Evolutionary conservation across 352 stramenopile species (phyloP).

Genomic region (Globisporangium nagaii): DNA sequence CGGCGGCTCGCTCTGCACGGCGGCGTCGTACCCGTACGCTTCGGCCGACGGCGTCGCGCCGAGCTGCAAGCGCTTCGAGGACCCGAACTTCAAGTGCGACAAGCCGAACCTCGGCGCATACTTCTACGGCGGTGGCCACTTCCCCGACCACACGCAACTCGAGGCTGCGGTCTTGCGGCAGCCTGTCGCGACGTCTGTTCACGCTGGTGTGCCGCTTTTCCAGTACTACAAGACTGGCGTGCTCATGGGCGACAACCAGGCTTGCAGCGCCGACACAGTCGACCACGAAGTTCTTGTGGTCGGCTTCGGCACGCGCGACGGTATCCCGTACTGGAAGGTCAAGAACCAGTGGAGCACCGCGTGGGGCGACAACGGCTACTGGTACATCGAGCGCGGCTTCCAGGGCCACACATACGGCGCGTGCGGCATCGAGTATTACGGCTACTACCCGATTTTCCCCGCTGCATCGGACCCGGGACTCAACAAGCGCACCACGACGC

Average conservation of each 20-base stretch:
- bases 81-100: constrained; percentile 3
- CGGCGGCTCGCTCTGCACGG: constrained; percentile 14
- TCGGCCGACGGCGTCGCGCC: background rate
- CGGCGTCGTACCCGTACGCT: constrained; percentile 11
- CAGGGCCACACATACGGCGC: constrained; percentile 33
- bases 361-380: constrained; percentile 32
- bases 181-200: constrained; percentile 2
- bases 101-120: constrained; percentile 6
- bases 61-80: constrained; percentile 6
- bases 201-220: background rate
- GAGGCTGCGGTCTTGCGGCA: constrained; percentile 3
- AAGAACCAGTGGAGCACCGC: constrained; percentile 30
- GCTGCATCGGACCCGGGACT: background rate
- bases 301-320: constrained; percentile 20
- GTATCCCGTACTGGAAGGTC: constrained; percentile 24
- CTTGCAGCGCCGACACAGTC: background rate
- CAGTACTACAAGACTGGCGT: constrained; percentile 7
- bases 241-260: constrained; percentile 2
- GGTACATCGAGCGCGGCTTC: constrained; percentile 30
- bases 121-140: background rate
- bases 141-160: constrained; percentile 3
- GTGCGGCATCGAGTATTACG: constrained; percentile 49
- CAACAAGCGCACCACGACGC: background rate
- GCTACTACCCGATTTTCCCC: constrained; percentile 30
- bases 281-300: constrained; percentile 31